Evolutionary conservation across 768 basidiomycete species (phyloP).

Genomic region (Lactarius hatsudake): DNA sequence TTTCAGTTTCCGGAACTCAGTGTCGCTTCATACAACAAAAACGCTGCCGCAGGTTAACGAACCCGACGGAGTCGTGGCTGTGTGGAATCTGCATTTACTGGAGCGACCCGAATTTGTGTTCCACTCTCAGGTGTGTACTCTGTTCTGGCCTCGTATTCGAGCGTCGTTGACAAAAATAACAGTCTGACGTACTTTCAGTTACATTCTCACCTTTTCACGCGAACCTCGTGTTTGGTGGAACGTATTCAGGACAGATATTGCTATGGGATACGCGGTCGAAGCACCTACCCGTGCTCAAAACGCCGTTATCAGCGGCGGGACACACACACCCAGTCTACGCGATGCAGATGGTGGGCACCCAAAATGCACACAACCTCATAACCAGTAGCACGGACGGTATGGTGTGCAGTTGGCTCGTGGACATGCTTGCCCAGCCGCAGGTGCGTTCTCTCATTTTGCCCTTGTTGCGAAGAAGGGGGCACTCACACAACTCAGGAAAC

Average conservation of each 20-base stretch:
- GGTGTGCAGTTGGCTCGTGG: slow-evolving; percentile 96
- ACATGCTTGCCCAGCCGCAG: slow-evolving; percentile 98
- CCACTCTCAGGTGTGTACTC: slow-evolving; percentile 81
- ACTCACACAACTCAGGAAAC: slow-evolving; percentile 64
- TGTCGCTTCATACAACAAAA: slow-evolving; percentile 97
- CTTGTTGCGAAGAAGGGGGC: not conserved
- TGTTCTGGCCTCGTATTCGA: slow-evolving; percentile 2
- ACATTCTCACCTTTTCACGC: slow-evolving; percentile 98
- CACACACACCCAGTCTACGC: slow-evolving; percentile 99
- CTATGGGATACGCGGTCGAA: slow-evolving; percentile 98
- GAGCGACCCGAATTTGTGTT: slow-evolving; percentile 98
- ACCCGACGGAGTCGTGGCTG: slow-evolving; percentile 93
- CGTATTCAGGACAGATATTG: slow-evolving; percentile 98
- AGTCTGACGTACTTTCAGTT: slow-evolving; percentile 98
- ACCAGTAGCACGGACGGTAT: slow-evolving; percentile 96
- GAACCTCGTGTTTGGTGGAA: slow-evolving; percentile 95
- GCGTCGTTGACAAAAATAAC: slow-evolving; percentile 23
- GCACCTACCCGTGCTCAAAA: slow-evolving; percentile 93
- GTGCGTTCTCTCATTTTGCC: slow-evolving; percentile 39
- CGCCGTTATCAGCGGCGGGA: slow-evolving; percentile 91
- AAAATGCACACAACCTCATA: slow-evolving; percentile 97
- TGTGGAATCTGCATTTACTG: slow-evolving; percentile 95
- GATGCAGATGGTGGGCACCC: slow-evolving; percentile 97
- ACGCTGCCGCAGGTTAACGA: slow-evolving; percentile 88
- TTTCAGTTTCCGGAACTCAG: slow-evolving; percentile 90